phyloP scores from a whole-genome alignment of 352 stramenopile genomes.

The Elongisporangium prolatum region DNA sequence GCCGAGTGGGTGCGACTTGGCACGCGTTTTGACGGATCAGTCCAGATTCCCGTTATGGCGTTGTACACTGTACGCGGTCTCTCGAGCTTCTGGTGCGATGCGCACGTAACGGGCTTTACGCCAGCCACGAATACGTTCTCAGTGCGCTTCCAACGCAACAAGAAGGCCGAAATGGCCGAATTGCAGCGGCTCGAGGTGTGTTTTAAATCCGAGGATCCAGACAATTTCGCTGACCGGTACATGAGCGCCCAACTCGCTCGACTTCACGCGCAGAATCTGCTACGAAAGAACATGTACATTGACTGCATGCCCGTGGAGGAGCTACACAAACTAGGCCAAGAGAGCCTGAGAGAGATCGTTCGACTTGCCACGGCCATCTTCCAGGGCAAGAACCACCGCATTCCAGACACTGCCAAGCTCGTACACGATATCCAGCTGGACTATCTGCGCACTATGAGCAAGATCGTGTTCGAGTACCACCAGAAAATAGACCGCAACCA shows the following conservation, averaged over 20 bases:
- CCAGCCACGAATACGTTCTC: slow-evolving; percentile 32
- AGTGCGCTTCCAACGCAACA: slow-evolving; percentile 61
- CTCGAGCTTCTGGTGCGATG: slow-evolving; percentile 63
- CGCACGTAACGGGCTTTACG: slow-evolving; percentile 55
- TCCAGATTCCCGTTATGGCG: slow-evolving; percentile 68
- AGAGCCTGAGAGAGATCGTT: slow-evolving; percentile 76
- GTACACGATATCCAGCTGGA: slow-evolving; percentile 89
- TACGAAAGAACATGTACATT: slow-evolving; percentile 80
- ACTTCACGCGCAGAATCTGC: slow-evolving; percentile 56
- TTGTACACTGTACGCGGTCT: slow-evolving; percentile 56
- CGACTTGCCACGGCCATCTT: slow-evolving; percentile 58
- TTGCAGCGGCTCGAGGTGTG: slow-evolving; percentile 61
- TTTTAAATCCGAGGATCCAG: slow-evolving; percentile 77
- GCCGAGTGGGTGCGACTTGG: slow-evolving; percentile 64
- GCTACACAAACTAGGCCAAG: slow-evolving; percentile 76
- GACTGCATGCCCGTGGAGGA: slow-evolving; percentile 85
- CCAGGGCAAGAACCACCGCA: slow-evolving; percentile 56
- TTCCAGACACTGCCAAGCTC: slow-evolving; percentile 72
- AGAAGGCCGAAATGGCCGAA: slow-evolving; percentile 51
- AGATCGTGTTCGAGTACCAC: slow-evolving; percentile 86
- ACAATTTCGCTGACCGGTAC: slow-evolving; percentile 74
- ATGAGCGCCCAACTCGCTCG: slow-evolving; percentile 49
- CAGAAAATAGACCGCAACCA: slow-evolving; percentile 42
- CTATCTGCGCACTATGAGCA: slow-evolving; percentile 91
- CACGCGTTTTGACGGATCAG: slow-evolving; percentile 32